Evolutionary conservation across 441 rosid species (phyloP), one percentile per base, ranked within the genome.

Genomic region (Erysimum cheiri): DNA sequence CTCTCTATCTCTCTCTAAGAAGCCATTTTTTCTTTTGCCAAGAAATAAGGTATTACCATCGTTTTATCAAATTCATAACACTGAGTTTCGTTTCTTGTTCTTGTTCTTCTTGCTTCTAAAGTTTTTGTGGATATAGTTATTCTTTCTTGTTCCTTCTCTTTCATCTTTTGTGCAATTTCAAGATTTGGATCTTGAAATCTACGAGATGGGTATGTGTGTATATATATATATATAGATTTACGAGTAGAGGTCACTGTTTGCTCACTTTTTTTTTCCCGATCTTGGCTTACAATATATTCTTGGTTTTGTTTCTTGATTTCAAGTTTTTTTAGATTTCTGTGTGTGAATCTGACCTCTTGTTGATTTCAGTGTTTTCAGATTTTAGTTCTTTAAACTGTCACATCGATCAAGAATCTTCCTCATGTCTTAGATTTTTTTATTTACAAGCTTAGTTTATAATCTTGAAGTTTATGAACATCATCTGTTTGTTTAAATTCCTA

Each of bases 11-110:
- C 68, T 32, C 64, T 59, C 63, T 66, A 53, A 29, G 43, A 29
- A 68, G 41, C 78, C 69, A 53, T 60, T 70, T 35, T 39, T 73
- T 78, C 66, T 40, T 62, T 55, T 37, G 63, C 50, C 70, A 72
- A 52, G 60, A 65, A 78, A 52, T 22, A 32, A 55, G 36, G 61
- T 63, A 0, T 44, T 61, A 43, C 26, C 39, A 44, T 56, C 68
- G 7, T 22, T 17, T 32, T 72, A 22, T 55, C 31, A 64, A 28
- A 46, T 40, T 37, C 2, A 71, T 53, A 56, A 0, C n/a, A 19
- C 44, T 39, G 0, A 48, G 46, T 61, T 61, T 62, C 9, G 7
- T 43, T 49, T 35, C 11, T 12, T 39, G 52, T 2, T 47, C 4
- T 57, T 64, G 50, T 52, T 52, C 57, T 49, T 76, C 58, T 58